A percentile compares a stretch with the other conserved stretches of the same genome.
phyloP scores from a whole-genome alignment of 75 land plant genomes.

The Pseudotsuga menziesii region DNA sequence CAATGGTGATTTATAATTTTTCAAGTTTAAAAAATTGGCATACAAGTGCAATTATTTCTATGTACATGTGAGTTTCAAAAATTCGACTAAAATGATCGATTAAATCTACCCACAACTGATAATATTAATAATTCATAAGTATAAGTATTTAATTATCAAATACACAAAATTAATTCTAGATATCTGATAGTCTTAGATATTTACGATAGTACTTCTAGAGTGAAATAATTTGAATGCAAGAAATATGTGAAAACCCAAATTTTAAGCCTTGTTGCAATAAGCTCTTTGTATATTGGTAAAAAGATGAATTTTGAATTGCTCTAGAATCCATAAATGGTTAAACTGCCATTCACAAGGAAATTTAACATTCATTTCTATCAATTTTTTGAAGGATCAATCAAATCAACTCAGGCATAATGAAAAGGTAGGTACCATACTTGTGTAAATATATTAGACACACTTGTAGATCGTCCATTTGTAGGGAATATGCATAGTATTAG shows the following conservation, averaged over 20 bases:
- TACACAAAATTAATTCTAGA: too few relatives aligned
- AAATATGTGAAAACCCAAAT: conserved; percentile 84
- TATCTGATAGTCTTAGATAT: background rate
- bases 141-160: too few relatives aligned
- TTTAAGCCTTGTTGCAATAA: conserved; percentile 59
- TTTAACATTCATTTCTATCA: background rate
- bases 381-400: background rate
- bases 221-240: too few relatives aligned
- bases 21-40: too few relatives aligned
- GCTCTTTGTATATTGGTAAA: conserved; percentile 61
- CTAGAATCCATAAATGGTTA: conserved; percentile 49
- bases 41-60: too few relatives aligned
- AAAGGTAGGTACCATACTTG: background rate
- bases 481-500: conserved; percentile 34
- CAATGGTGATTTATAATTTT: too few relatives aligned
- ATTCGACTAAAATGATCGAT: too few relatives aligned
- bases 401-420: background rate
- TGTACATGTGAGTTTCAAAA: too few relatives aligned
- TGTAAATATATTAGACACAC: conserved; percentile 7
- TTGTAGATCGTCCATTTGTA: conserved; percentile 72
- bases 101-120: too few relatives aligned
- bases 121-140: too few relatives aligned
- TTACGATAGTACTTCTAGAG: background rate
- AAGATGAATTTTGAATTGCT: conserved; percentile 51
- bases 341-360: conserved; percentile 23